These are phyloP conservation scores for Neocatenulostroma microsporum DNA, from an alignment of 2,329 filamentous ascomycete species.

Conservation along the genomic window DNA sequence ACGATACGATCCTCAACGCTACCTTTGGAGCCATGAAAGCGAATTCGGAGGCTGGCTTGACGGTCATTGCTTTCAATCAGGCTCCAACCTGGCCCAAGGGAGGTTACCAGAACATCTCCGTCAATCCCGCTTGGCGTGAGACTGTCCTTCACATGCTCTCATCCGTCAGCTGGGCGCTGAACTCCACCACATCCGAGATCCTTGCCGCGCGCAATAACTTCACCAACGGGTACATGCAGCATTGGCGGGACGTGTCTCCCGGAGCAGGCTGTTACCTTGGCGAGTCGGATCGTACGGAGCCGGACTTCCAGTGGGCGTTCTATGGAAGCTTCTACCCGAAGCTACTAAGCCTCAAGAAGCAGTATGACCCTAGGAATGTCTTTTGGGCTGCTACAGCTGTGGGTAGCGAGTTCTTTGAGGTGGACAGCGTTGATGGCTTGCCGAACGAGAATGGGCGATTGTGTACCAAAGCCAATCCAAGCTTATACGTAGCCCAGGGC, in stretches of 20 bases:
- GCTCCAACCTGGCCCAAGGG: conserved; percentile 3
- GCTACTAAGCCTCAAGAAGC: neutral
- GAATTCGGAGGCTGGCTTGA: conserved; percentile 5
- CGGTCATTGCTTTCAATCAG: conserved; percentile 10
- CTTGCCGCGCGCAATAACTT: conserved; percentile 4
- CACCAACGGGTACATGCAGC: conserved; percentile 4
- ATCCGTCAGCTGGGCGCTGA: neutral
- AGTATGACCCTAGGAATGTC: conserved; percentile 2
- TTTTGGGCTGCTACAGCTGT: conserved; percentile 3
- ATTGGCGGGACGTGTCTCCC: conserved; percentile 8
- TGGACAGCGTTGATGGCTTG: no score
- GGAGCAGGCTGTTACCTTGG: conserved; percentile 8
- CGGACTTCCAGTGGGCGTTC: conserved; percentile 1
- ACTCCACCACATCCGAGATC: neutral
- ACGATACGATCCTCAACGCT: conserved; percentile 5
- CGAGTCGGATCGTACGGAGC: conserved; percentile 6
- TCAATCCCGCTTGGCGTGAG: conserved; percentile 11
- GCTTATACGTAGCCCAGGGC: no score
- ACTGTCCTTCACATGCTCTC: conserved; percentile 8
- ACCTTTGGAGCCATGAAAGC: conserved; percentile 6
- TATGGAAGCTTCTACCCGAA: conserved; percentile 1
- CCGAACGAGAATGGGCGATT: conserved; percentile 1
- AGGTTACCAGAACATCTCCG: conserved; percentile 6
- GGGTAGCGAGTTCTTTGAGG: neutral
- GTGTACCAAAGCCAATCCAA: no score